phyloP scores from a whole-genome alignment of 148 eudicot genomes.

The Cornus kousa region DNA sequence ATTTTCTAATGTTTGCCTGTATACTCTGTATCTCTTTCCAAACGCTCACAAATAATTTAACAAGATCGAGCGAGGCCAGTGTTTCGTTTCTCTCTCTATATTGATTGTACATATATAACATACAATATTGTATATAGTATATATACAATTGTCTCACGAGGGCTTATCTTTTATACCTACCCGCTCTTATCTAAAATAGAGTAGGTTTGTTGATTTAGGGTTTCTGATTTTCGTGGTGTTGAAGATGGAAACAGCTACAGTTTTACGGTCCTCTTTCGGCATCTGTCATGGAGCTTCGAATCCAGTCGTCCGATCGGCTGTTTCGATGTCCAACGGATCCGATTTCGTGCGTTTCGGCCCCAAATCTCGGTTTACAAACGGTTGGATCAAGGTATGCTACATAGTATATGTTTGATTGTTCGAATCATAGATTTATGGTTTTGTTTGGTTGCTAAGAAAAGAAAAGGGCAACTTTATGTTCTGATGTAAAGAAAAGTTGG shows the following conservation, averaged over 20 bases:
- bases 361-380: conserved; percentile 17
- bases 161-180: too few relatives aligned
- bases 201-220: neutral
- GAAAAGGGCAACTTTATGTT: neutral
- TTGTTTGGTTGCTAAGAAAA: neutral
- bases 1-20: too few relatives aligned
- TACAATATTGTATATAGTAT: too few relatives aligned
- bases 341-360: conserved; percentile 18
- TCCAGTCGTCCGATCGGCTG: conserved; percentile 4
- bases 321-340: neutral
- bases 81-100: too few relatives aligned
- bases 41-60: too few relatives aligned
- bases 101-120: too few relatives aligned
- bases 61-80: too few relatives aligned
- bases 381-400: conserved; percentile 27
- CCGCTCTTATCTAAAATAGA: too few relatives aligned
- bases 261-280: conserved; percentile 31
- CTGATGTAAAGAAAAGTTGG: too few relatives aligned
- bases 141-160: too few relatives aligned
- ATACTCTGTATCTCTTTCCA: too few relatives aligned
- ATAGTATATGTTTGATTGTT: neutral
- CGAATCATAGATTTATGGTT: neutral
- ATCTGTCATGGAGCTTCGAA: neutral
- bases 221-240: conserved; percentile 15
- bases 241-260: conserved; percentile 38